Evolutionary conservation across 2,329 filamentous ascomycete genomes (phyloP).

Genomic region (Cladophialophora exuberans): DNA sequence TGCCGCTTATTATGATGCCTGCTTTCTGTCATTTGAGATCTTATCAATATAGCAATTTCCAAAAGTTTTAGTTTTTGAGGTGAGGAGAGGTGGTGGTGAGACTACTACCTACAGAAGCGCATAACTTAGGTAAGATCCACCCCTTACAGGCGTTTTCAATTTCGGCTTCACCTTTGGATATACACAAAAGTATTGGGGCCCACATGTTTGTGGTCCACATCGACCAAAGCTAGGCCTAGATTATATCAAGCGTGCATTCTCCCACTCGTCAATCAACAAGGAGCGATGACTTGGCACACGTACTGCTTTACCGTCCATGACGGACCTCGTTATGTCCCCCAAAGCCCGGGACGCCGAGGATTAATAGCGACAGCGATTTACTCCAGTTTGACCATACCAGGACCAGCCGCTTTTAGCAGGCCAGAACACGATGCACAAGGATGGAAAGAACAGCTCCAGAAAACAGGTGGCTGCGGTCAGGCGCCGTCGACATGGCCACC

Average conservation of each 20-base stretch:
- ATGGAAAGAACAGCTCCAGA: not conserved
- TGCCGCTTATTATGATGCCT: conserved; percentile 14
- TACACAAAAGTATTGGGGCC: not conserved
- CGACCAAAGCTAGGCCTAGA: not conserved
- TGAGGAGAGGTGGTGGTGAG: conserved; percentile 9
- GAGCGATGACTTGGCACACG: not conserved
- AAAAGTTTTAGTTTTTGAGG: conserved; percentile 5
- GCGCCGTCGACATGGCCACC: not conserved
- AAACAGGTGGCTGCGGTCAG: not conserved
- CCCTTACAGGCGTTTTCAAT: not conserved
- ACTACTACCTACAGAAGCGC: conserved; percentile 8
- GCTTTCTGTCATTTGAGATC: conserved; percentile 16
- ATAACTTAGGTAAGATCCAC: conserved; percentile 6
- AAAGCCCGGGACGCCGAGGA: not conserved
- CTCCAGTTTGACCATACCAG: no score
- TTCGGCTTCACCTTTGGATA: not conserved
- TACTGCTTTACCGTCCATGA: not conserved
- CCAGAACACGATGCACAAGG: not conserved
- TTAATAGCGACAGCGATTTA: not conserved
- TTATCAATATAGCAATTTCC: conserved; percentile 16
- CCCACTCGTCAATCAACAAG: not conserved
- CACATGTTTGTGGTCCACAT: not conserved
- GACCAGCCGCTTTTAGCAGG: no score
- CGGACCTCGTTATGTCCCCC: not conserved
- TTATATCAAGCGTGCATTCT: not conserved